phyloP scores from a whole-genome alignment of 2,329 filamentous ascomycete species.

The Aquanectria penicillioides region DNA sequence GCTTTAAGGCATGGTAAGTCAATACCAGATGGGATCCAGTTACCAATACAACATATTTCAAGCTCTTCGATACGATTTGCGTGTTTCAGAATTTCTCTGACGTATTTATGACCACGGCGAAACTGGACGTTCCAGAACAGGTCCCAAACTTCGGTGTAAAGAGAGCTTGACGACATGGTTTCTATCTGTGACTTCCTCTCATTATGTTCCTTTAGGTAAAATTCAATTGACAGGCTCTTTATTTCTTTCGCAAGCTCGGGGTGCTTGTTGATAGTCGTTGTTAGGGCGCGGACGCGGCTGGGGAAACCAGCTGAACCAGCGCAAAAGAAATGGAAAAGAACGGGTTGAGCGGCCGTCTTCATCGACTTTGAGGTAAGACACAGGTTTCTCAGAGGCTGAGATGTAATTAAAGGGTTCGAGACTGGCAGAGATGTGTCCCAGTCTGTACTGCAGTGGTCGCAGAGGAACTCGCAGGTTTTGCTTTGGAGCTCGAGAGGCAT shows the following conservation, averaged over 20 bases:
- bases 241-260: not conserved
- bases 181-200: no score
- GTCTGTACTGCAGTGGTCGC: not conserved
- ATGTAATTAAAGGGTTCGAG: not conserved
- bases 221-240: not conserved
- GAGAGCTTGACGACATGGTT: no score
- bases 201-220: no score
- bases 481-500: not conserved
- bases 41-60: no score
- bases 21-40: not conserved
- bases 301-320: no score
- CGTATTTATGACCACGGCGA: not conserved
- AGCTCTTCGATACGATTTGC: not conserved
- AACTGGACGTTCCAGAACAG: no score
- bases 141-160: no score
- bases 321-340: not conserved
- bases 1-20: not conserved
- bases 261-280: not conserved
- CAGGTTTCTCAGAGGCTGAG: not conserved
- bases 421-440: not conserved
- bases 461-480: constrained; percentile 50
- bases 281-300: not conserved
- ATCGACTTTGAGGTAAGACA: constrained; percentile 14
- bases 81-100: not conserved
- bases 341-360: not conserved